Evolutionary conservation across 768 basidiomycete species (phyloP).

Genomic region (Terana coerulea): DNA sequence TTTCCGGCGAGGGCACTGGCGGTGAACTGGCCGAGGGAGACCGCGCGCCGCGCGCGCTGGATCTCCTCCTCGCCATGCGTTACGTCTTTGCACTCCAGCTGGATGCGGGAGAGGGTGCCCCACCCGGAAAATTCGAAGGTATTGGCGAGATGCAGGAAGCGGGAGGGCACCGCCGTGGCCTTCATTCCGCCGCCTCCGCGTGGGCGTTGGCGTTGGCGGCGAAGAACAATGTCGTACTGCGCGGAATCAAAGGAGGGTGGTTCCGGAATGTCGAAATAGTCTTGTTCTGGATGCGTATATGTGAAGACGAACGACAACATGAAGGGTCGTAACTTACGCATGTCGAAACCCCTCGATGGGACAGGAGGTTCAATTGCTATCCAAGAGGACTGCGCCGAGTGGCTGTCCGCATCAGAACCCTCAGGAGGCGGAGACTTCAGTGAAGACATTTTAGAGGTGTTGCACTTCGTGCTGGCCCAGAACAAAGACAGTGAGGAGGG

Average conservation of each 20-base stretch:
- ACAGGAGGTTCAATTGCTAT: slow-evolving; percentile 6
- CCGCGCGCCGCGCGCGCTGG: slow-evolving; percentile 28
- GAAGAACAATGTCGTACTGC: slow-evolving; percentile 54
- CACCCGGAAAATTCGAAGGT: slow-evolving; percentile 74
- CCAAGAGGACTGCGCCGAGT: neutral
- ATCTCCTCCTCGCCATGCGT: slow-evolving; percentile 28
- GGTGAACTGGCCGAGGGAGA: slow-evolving; percentile 56
- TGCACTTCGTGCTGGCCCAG: no score
- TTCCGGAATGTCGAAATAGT: no score
- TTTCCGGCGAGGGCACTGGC: slow-evolving; percentile 68
- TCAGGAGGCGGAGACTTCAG: no score
- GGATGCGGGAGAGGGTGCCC: slow-evolving; percentile 50
- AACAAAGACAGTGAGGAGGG: no score
- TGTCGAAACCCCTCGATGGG: neutral
- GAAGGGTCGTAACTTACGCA: no score
- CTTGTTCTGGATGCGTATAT: no score
- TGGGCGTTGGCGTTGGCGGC: slow-evolving; percentile 53
- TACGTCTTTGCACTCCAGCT: slow-evolving; percentile 42
- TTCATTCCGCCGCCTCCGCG: slow-evolving; percentile 41
- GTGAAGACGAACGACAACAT: no score
- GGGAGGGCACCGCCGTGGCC: slow-evolving; percentile 43
- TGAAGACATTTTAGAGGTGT: no score
- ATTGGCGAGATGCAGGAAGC: slow-evolving; percentile 57
- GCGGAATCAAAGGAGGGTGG: slow-evolving; percentile 45
- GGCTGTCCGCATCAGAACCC: no score